Base-by-base conservation (phyloP, 208 protist genomes). In the Porcisia hertigi region DNA sequence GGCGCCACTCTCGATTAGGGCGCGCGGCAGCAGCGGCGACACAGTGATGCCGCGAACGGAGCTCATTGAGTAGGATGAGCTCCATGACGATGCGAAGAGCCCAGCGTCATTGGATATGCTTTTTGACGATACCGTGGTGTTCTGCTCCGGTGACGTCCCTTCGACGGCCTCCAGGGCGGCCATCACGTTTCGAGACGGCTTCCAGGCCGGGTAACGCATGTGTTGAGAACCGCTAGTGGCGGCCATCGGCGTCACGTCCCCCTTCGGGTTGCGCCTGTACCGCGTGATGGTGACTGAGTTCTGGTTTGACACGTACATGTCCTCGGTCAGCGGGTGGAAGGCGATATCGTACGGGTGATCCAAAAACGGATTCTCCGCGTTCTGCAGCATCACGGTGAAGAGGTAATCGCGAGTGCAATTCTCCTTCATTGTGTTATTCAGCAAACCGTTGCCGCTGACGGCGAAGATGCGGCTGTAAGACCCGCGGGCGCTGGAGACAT, bases 291-390 rank as follows among this genome's bases (percentile, higher is more conserved):
- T 97, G 65, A 89, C 86, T 34, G 87, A 90, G 82, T 97, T 97
- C 73, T 97, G 93, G 79, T 97, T 97, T 3, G 89, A 82, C 65
- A 95, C 91, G 84, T 87, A 97, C 73, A 97, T 75, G 64, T 87
- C 86, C 64, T 88, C 76, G 49, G 86, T 88, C 18, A 71, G 71
- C 16, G 93, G 93, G 74, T 95, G 84, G 77, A 97, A 97, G 58
- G 76, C 75, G 66, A 97, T 89, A 69, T 91, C 82, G 84, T 95
- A 97, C 25, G 93, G 93, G 82, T 97, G 93, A 71, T 97, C 93
- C 25, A 97, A 84, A n/a, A 94, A 87, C 8, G 91, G 88, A 65
- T 97, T 92, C 18, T 60, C 49, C 69, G 74, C 79, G 77, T 70
- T 78, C 85, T 94, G 87, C 60, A 73, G 60, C 16, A 80, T 77